Evolutionary conservation across 768 basidiomycete genomes (phyloP).

Genomic region (Amanita inopinata): DNA sequence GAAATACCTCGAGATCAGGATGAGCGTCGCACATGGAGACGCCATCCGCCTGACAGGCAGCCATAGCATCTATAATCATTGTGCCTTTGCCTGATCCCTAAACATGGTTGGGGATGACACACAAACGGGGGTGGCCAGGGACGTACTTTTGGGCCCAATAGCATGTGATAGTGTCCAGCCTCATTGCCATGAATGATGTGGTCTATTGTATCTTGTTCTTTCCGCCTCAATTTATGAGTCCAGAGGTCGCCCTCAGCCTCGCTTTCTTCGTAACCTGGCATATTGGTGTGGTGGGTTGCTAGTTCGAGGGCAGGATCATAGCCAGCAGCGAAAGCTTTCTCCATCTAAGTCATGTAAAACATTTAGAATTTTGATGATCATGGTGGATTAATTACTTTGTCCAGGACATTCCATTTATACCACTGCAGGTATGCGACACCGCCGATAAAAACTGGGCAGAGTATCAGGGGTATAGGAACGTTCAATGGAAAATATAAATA

Average conservation of each 20-base stretch:
- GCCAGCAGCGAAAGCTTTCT: slow-evolving; percentile 66
- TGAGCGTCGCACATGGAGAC: slow-evolving; percentile 77
- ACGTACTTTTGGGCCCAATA: slow-evolving; percentile 68
- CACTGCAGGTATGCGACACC: slow-evolving; percentile 65
- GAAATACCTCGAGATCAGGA: slow-evolving; percentile 81
- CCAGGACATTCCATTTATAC: slow-evolving; percentile 78
- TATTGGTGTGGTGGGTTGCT: slow-evolving; percentile 35
- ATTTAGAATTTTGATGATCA: slow-evolving; percentile 4
- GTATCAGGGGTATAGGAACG: slow-evolving; percentile 4
- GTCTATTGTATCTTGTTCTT: slow-evolving; percentile 71
- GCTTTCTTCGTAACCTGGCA: slow-evolving; percentile 21
- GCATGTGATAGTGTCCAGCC: slow-evolving; percentile 62
- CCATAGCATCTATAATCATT: slow-evolving; percentile 79
- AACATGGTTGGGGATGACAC: no score
- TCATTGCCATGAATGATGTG: slow-evolving; percentile 68
- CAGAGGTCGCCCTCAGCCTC: slow-evolving; percentile 31
- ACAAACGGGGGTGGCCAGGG: no score
- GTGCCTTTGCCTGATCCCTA: slow-evolving; percentile 78
- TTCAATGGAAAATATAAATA: slow-evolving; percentile 6
- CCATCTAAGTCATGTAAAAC: slow-evolving; percentile 40
- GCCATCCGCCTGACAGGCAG: slow-evolving; percentile 55
- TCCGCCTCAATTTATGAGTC: slow-evolving; percentile 56
- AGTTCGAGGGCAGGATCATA: slow-evolving; percentile 80
- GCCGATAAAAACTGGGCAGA: slow-evolving; percentile 48
- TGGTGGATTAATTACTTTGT: slow-evolving; percentile 43